Conservation (phyloP, 768 basidiomycete genomes). For the Termitomyces sp. region DNA sequence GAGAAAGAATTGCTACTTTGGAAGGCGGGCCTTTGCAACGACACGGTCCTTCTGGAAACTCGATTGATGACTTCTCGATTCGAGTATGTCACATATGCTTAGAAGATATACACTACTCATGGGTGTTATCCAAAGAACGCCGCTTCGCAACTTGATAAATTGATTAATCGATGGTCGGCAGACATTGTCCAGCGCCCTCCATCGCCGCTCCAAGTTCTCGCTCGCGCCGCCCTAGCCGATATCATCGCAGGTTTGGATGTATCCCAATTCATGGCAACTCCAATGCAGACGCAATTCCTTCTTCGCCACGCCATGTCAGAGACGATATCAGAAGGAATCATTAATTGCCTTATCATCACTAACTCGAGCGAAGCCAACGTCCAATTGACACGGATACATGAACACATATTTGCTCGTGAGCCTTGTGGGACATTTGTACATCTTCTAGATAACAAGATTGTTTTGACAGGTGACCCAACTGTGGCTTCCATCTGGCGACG, state of each 20-base stretch:
- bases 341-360: slow-evolving; percentile 84
- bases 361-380: slow-evolving; percentile 81
- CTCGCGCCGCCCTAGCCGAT: slow-evolving; percentile 54
- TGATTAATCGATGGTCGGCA: slow-evolving; percentile 85
- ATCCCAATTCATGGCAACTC: slow-evolving; percentile 37
- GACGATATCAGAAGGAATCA: slow-evolving; percentile 67
- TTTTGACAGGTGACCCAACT: slow-evolving; percentile 66
- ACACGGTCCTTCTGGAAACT: slow-evolving; percentile 46
- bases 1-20: slow-evolving; percentile 63
- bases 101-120: slow-evolving; percentile 2
- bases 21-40: slow-evolving; percentile 54
- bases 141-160: slow-evolving; percentile 75
- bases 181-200: slow-evolving; percentile 61
- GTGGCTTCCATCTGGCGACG: slow-evolving; percentile 90
- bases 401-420: slow-evolving; percentile 81
- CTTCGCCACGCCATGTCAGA: slow-evolving; percentile 79
- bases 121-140: slow-evolving; percentile 46
- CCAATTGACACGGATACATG: slow-evolving; percentile 82
- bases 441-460: slow-evolving; percentile 2
- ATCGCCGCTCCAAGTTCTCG: slow-evolving; percentile 44
- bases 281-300: slow-evolving; percentile 75
- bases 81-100: slow-evolving; percentile 40
- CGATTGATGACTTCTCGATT: slow-evolving; percentile 86
- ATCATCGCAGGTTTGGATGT: slow-evolving; percentile 46
- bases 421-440: slow-evolving; percentile 8